A percentile compares a stretch with the other conserved stretches of the same genome.
Conservation (phyloP, 2,329 filamentous ascomycete species). For the Sporothrix mexicana region DNA sequence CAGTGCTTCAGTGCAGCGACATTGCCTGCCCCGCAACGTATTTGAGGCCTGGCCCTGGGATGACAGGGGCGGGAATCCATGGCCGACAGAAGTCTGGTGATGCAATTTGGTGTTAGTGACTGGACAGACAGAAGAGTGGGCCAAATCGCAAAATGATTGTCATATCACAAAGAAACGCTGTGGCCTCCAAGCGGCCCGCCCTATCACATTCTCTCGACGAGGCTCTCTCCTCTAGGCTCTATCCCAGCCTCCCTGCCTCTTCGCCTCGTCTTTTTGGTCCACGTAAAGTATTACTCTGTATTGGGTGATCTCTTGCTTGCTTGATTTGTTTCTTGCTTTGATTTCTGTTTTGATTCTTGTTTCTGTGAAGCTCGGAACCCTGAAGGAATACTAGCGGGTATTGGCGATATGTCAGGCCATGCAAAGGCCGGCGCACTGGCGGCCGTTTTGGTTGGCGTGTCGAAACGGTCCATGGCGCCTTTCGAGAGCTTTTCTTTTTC, state of each 20-base stretch:
- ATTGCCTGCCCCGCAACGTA: constrained; percentile 16
- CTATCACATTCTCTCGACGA: constrained; percentile 2
- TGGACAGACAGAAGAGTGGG: not conserved
- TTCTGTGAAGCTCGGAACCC: not conserved
- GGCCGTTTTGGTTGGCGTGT: not conserved
- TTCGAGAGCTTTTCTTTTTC: not conserved
- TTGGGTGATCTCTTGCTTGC: not conserved
- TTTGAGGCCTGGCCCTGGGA: constrained; percentile 3
- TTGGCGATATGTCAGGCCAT: constrained; percentile 14
- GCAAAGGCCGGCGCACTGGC: not conserved
- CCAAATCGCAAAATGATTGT: not conserved
- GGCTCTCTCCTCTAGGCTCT: not conserved
- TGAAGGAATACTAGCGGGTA: constrained; percentile 12
- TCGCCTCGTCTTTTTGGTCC: not conserved
- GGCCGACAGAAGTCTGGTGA: constrained; percentile 7
- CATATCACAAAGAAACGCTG: not conserved
- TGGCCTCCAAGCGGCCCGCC: not conserved
- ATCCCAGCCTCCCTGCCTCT: not conserved
- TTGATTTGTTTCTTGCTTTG: constrained; percentile 7
- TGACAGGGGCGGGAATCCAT: not conserved
- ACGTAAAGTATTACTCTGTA: too few species aligned
- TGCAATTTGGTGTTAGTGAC: constrained; percentile 16
- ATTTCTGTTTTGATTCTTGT: not conserved
- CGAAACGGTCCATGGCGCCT: not conserved
- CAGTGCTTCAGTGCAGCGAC: not conserved